Base-by-base conservation (phyloP, 2,329 filamentous ascomycete species). In the Xylaria sp. region DNA sequence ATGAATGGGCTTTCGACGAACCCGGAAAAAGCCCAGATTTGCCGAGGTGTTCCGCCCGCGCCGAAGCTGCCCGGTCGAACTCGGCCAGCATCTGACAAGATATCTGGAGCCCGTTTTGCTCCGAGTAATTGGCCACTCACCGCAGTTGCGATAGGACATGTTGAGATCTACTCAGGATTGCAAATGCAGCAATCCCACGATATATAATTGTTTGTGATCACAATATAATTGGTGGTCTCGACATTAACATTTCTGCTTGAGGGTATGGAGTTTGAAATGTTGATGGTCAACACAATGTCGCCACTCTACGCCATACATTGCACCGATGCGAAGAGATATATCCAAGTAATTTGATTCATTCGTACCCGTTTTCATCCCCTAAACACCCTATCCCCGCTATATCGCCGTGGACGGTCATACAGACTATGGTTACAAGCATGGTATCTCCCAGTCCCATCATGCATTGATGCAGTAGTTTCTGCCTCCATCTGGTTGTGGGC, bases 381-480 rank as follows among this genome's bases (percentile, higher is more conserved):
- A 69, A 72, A 68, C 63, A 72, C 72, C 72, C 41, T 32, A 66
- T 60, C 39, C 43, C 43, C 25, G 60, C 70, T 69, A 46, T 65
- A 66, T 57, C 66, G 69, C 72, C 68, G 60, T 55, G 63, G 70
- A 72, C 69, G 66, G 72, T 68, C 72, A 70, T 74, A 77, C 73
- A 77, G 59, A 73, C 72, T 76, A 76, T 75, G 71, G 68, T 70
- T 77, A 77, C 75, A 77, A 73, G 62, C 73, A 73, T 71, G 71
- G 68, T 67, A 58, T 70, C 67, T 63, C 66, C 67, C 65, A 63
- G 69, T 67, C 65, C 55, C 18, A n/a, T 50, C 71, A 58, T 71
- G 63, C 48, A 39, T 66, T 50, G 59, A 61, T 60, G 66, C 67
- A 39, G 36, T 67, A 36, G 46, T 67, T 71, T 72, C 67, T 56